phyloP scores from a whole-genome alignment of 805 yeast species.

The Candida morakotiae region DNA sequence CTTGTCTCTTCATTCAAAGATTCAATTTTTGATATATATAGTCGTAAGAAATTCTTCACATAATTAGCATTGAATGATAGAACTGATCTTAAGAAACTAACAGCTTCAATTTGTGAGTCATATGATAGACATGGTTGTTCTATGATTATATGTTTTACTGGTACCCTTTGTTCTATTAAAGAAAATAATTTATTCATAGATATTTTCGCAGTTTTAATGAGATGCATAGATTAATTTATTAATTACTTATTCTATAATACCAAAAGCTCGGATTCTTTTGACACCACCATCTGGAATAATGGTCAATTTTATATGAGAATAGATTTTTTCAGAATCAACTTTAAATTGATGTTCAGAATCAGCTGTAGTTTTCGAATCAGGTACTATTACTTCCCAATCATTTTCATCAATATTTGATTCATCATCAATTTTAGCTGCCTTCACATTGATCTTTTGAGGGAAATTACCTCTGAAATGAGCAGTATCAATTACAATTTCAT shows the following conservation, averaged over 20 bases:
- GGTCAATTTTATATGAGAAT: constrained; percentile 71
- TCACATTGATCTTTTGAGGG: constrained; percentile 76
- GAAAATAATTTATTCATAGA: constrained; percentile 7
- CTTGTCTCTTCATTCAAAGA: constrained; percentile 22
- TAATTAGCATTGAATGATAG: constrained; percentile 45
- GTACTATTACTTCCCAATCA: constrained; percentile 64
- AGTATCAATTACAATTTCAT: constrained; percentile 73
- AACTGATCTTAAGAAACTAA: constrained; percentile 1
- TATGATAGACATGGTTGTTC: neutral
- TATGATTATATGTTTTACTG: constrained; percentile 2
- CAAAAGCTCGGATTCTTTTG: constrained; percentile 82
- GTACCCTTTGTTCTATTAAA: constrained; percentile 8
- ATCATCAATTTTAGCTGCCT: constrained; percentile 44
- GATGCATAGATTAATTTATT: neutral
- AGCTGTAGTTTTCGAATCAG: constrained; percentile 71
- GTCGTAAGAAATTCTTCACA: constrained; percentile 42
- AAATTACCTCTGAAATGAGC: constrained; percentile 93
- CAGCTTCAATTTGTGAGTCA: constrained; percentile 7
- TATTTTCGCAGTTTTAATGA: constrained; percentile 1
- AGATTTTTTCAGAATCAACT: constrained; percentile 25
- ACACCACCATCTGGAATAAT: constrained; percentile 98
- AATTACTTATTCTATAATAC: constrained; percentile 37
- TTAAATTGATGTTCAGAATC: constrained; percentile 70
- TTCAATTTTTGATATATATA: constrained; percentile 35
- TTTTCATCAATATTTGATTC: constrained; percentile 41